phyloP scores from a whole-genome alignment of 2,329 filamentous ascomycete species.

The Paramyrothecium roridum region DNA sequence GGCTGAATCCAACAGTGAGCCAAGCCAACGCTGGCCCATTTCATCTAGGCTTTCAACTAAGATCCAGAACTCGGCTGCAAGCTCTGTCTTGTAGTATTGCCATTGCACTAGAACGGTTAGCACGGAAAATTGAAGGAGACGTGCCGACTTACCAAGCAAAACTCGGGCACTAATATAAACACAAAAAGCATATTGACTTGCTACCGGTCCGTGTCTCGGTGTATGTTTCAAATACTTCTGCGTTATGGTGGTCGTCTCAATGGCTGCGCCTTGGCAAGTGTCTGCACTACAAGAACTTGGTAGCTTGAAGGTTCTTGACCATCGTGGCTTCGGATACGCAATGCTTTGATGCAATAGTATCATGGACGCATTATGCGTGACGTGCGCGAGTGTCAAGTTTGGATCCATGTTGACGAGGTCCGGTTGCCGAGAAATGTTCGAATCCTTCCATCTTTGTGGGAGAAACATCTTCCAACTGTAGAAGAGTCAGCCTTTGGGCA shows the following conservation, averaged over 20 bases:
- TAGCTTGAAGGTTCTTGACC: slow-evolving; percentile 28
- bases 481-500: no score
- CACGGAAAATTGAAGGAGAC: slow-evolving; percentile 12
- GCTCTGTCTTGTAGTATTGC: no score
- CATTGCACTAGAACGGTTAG: no score
- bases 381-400: slow-evolving; percentile 42
- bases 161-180: slow-evolving; percentile 37
- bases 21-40: slow-evolving; percentile 16
- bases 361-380: slow-evolving; percentile 44
- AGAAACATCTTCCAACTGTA: slow-evolving; percentile 12
- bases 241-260: slow-evolving; percentile 38
- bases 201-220: slow-evolving; percentile 16
- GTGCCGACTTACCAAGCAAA: slow-evolving; percentile 29
- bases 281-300: slow-evolving; percentile 39
- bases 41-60: slow-evolving; percentile 15
- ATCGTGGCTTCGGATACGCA: slow-evolving; percentile 33
- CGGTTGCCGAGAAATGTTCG: slow-evolving; percentile 9
- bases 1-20: not conserved
- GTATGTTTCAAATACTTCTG: slow-evolving; percentile 36
- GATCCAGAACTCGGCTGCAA: slow-evolving; percentile 16
- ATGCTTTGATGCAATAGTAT: slow-evolving; percentile 43
- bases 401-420: slow-evolving; percentile 34
- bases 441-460: slow-evolving; percentile 12
- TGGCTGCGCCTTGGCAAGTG: slow-evolving; percentile 38
- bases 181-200: slow-evolving; percentile 38